Conservation (phyloP, 257 asterid species). For the Solanum gracilifrons region DNA sequence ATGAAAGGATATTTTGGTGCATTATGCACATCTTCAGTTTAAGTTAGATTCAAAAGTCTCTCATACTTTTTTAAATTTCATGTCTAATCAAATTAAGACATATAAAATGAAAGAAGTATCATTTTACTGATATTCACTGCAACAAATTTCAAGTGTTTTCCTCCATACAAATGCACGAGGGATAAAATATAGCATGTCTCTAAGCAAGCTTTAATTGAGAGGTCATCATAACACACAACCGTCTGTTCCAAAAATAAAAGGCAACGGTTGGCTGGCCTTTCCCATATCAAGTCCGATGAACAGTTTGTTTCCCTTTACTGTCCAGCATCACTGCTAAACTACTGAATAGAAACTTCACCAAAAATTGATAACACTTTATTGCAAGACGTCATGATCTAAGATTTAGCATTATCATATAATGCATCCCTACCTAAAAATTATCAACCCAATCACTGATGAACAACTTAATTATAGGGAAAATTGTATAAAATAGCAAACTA, state of each 20-base stretch:
- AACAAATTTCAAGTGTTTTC: not conserved
- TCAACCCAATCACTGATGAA: not conserved
- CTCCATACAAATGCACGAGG: not conserved
- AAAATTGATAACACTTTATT: not conserved
- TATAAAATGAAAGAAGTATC: not conserved
- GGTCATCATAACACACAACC: not conserved
- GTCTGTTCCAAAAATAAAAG: not conserved
- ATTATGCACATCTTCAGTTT: not conserved
- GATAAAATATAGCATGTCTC: not conserved
- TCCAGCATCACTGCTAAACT: not conserved
- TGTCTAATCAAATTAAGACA: not conserved
- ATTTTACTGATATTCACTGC: not conserved
- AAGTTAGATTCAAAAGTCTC: not conserved
- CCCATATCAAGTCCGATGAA: not conserved
- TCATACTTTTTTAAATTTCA: not conserved
- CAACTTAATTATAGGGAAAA: not conserved
- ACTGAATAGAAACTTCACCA: not conserved
- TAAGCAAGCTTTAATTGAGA: not conserved
- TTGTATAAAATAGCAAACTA: no score
- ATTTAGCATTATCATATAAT: not conserved
- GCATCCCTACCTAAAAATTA: not conserved
- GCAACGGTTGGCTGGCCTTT: not conserved
- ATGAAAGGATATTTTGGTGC: not conserved
- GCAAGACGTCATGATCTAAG: not conserved
- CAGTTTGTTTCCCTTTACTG: not conserved